These are phyloP conservation scores for Terana coerulea DNA, from an alignment of 768 basidiomycete species.

Conservation along the genomic window DNA sequence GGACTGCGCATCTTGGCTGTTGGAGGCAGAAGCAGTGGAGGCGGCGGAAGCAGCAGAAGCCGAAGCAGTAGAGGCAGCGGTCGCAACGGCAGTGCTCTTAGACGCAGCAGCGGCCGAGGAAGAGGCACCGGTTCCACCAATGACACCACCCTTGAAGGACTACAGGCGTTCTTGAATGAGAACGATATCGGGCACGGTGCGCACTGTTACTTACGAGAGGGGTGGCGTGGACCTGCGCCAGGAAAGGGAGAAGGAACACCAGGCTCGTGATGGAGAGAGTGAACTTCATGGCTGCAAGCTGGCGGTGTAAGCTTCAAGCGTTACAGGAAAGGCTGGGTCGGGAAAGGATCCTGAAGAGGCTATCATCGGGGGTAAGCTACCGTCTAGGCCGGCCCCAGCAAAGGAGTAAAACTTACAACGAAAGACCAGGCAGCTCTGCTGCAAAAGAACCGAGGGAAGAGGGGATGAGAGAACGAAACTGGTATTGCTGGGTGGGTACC, in stretches of 20 bases:
- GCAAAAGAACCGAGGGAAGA: slow-evolving; percentile 30
- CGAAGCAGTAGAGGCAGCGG: slow-evolving; percentile 16
- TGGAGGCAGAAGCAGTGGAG: slow-evolving; percentile 13
- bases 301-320: slow-evolving; percentile 22
- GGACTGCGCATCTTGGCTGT: slow-evolving; percentile 38
- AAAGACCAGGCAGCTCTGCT: slow-evolving; percentile 51
- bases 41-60: slow-evolving; percentile 12
- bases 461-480: slow-evolving; percentile 12
- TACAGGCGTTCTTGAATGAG: background rate
- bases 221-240: slow-evolving; percentile 28
- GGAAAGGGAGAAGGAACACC: slow-evolving; percentile 37
- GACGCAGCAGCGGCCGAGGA: too few relatives aligned
- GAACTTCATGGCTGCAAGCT: slow-evolving; percentile 47
- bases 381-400: background rate
- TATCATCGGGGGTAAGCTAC: background rate
- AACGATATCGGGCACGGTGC: background rate
- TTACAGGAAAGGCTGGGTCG: slow-evolving; percentile 19
- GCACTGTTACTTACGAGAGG: slow-evolving; percentile 17
- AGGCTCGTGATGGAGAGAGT: slow-evolving; percentile 33
- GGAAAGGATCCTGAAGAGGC: slow-evolving; percentile 18
- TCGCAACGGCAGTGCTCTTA: slow-evolving; percentile 10
- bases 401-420: slow-evolving; percentile 18
- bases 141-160: slow-evolving; percentile 7
- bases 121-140: too few relatives aligned
- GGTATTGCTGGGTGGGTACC: slow-evolving; percentile 17